Conservation (phyloP, 768 basidiomycete genomes). For the Phylloporus rhodoxanthus region DNA sequence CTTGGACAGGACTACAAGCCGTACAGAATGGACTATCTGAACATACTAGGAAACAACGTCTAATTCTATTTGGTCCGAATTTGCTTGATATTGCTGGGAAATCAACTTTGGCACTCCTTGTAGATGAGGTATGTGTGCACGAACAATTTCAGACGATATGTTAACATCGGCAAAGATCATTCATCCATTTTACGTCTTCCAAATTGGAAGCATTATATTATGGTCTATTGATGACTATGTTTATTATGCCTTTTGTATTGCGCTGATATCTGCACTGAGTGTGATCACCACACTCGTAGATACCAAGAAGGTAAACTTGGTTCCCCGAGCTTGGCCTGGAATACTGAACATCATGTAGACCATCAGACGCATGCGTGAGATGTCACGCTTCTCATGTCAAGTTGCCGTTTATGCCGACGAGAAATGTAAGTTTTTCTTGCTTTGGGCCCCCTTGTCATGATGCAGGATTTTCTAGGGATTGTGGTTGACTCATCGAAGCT, state of each 20-base stretch:
- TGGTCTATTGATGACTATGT: slow-evolving; percentile 97
- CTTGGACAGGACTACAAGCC: slow-evolving; percentile 56
- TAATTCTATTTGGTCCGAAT: slow-evolving; percentile 75
- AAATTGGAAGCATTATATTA: slow-evolving; percentile 88
- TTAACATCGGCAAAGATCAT: slow-evolving; percentile 52
- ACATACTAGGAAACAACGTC: slow-evolving; percentile 54
- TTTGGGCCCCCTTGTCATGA: neutral
- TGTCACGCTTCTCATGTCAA: slow-evolving; percentile 85
- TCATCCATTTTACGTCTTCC: slow-evolving; percentile 98
- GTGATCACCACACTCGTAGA: slow-evolving; percentile 84
- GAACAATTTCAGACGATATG: neutral
- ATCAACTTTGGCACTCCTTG: slow-evolving; percentile 64
- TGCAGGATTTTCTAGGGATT: slow-evolving; percentile 47
- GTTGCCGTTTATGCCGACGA: slow-evolving; percentile 66
- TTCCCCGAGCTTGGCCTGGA: neutral
- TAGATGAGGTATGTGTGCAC: slow-evolving; percentile 73
- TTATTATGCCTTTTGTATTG: slow-evolving; percentile 97
- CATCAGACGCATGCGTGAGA: slow-evolving; percentile 88
- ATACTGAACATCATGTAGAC: slow-evolving; percentile 47
- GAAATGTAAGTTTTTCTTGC: slow-evolving; percentile 48
- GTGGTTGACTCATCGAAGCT: slow-evolving; percentile 69
- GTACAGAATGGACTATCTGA: slow-evolving; percentile 62
- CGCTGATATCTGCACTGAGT: slow-evolving; percentile 80
- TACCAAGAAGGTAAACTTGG: slow-evolving; percentile 70
- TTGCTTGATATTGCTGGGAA: slow-evolving; percentile 89